Percentiles rank a stretch among this genome's conserved stretches.
Evolutionary conservation across 108 stramenopile genomes (phyloP).

Genomic region (Cyclotella atomus): DNA sequence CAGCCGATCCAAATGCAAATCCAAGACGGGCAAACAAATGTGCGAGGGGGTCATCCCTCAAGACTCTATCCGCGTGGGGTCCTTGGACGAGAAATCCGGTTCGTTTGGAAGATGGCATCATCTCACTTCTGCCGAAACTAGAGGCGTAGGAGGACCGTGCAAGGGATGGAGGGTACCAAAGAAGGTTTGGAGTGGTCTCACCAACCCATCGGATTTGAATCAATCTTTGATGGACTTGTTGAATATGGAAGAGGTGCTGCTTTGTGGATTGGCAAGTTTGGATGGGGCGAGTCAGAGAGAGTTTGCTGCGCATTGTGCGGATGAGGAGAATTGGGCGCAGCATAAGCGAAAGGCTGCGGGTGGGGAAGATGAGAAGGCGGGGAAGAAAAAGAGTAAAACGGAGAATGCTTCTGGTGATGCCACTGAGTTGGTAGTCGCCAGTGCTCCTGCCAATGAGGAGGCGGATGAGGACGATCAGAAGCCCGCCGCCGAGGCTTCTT

Average conservation of each 20-base stretch:
- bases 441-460: not conserved
- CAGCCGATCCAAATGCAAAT: slow-evolving; percentile 36
- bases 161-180: slow-evolving; percentile 12
- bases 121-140: slow-evolving; percentile 45
- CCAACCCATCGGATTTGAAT: slow-evolving; percentile 29
- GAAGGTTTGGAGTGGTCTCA: slow-evolving; percentile 33
- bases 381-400: not conserved
- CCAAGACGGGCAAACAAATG: not conserved
- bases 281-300: slow-evolving; percentile 19
- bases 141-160: slow-evolving; percentile 6
- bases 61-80: slow-evolving; percentile 47
- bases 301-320: slow-evolving; percentile 42
- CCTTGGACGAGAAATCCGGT: slow-evolving; percentile 39
- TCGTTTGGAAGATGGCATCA: slow-evolving; percentile 58
- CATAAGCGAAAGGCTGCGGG: slow-evolving; percentile 20
- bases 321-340: slow-evolving; percentile 53
- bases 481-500: slow-evolving; percentile 21
- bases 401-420: not conserved
- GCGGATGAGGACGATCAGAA: not conserved
- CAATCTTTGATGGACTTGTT: slow-evolving; percentile 37
- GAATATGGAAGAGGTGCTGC: slow-evolving; percentile 49
- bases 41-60: slow-evolving; percentile 2
- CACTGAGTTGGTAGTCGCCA: not conserved
- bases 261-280: slow-evolving; percentile 49
- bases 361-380: not conserved